phyloP scores from a whole-genome alignment of 1,139 yeast species.

The Yamadazyma jaroonii region DNA sequence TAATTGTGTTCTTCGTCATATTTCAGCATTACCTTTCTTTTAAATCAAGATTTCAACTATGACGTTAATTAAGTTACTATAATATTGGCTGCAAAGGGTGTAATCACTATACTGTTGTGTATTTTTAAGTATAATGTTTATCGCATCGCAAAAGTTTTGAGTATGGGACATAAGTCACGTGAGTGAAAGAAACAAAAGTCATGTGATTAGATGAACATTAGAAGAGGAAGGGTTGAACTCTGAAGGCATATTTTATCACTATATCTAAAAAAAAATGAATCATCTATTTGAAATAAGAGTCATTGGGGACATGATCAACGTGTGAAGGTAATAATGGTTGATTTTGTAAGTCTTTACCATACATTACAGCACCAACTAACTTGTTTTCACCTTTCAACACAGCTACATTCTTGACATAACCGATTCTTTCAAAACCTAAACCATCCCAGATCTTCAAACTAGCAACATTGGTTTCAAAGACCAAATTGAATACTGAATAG shows the following conservation, averaged over 20 bases:
- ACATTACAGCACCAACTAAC: constrained; percentile 67
- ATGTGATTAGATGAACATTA: no score
- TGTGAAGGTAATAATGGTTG: no score
- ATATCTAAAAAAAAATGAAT: no score
- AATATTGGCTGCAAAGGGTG: constrained; percentile 5
- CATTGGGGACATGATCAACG: no score
- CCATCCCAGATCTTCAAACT: constrained; percentile 71
- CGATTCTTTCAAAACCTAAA: constrained; percentile 72
- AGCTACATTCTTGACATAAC: constrained; percentile 65
- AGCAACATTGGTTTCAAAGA: constrained; percentile 69
- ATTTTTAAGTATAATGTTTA: constrained; percentile 8
- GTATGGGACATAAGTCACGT: neutral
- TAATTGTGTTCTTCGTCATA: constrained; percentile 3
- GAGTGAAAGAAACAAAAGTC: neutral
- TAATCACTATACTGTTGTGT: constrained; percentile 8
- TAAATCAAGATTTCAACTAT: neutral
- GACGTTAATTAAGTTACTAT: neutral
- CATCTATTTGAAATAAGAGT: no score
- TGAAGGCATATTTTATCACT: no score
- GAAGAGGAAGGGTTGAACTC: no score
- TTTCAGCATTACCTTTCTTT: constrained; percentile 4
- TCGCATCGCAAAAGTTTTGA: constrained; percentile 3
- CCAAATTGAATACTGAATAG: constrained; percentile 80
- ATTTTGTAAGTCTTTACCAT: constrained; percentile 41
- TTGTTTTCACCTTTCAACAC: constrained; percentile 55